Evolutionary conservation across 371 early-diverging fungal genomes (phyloP), one percentile per base, ranked within the genome.

Genomic region (Syncephalastrum contaminatum): DNA sequence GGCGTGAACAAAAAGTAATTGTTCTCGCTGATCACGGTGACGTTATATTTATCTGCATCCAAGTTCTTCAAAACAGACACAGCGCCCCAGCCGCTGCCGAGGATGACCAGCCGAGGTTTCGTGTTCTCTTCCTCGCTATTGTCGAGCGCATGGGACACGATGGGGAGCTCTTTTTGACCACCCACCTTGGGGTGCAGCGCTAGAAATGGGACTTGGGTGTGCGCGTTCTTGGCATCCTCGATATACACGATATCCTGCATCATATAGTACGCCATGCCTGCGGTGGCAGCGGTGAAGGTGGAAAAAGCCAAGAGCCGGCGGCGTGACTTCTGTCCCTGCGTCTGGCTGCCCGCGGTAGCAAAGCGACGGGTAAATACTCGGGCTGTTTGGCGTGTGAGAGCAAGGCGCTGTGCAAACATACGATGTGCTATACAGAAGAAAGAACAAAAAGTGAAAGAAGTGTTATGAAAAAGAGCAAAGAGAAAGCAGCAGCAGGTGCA

Each of bases 1-100:
- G 87, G 90, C 44, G 94, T 94, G 55, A 94, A 93, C 20, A 89
- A 72, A 66, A 93, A 95, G 64, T 94, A 89, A 71, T 95, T 93
- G 59, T 83, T 77, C 27, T 73, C 69, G 42, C 69, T 73, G 0
- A 91, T 69, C 12, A 91, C 69, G 0, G 83, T 78, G n/a, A 93
- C 89, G 58, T 93, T 85, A 61, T 91, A 94, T 30, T 80, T 69
- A 47, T 75, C 76, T 21, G 71, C 77, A 42, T 89, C 86, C 42
- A 94, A 53, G 22, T 75, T 78, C 47, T 71, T 87, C 56, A 82
- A 70, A 47, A 64, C 78, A 51, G 72, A 83, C 4, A 84, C 69
- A 10, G 83, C 83, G 2, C 84, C 90, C 91, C 90, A 90, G 4
- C 93, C 91, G 10, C 86, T 77, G 40, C 90, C 90, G 25, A 91